Percentiles rank a stretch among this genome's conserved stretches.
Conservation (phyloP, 192 early-diverging fungal species). For the Hyaloraphidium curvatum region DNA sequence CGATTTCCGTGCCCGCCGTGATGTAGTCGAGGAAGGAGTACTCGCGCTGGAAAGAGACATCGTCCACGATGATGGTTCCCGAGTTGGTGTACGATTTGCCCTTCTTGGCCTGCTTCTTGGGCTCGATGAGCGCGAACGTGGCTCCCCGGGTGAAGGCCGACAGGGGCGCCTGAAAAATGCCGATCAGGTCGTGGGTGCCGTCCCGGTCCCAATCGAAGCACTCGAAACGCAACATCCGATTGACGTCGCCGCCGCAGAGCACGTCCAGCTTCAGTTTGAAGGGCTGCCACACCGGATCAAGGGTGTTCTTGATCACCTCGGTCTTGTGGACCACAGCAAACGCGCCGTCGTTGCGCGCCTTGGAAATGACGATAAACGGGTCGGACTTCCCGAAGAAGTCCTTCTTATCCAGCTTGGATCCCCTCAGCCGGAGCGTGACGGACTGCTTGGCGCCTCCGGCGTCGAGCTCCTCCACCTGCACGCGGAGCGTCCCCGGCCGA, state of each 20-base stretch:
- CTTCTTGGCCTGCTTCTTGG: conserved; percentile 4
- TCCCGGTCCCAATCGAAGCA: conserved; percentile 6
- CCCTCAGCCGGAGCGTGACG: background rate
- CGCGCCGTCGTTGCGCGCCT: background rate
- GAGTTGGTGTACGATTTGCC: conserved; percentile 6
- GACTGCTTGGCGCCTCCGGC: background rate
- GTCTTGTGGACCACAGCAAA: conserved; percentile 1
- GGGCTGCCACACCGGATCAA: conserved; percentile 2
- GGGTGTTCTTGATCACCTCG: conserved; percentile 5
- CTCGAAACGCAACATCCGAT: background rate
- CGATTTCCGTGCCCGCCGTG: conserved; percentile 22
- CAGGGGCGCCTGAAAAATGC: background rate
- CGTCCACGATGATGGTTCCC: background rate
- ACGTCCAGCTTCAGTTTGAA: background rate
- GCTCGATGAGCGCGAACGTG: conserved; percentile 2
- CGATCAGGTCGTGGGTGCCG: conserved; percentile 4
- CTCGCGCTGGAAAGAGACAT: conserved; percentile 1
- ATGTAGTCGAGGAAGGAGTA: conserved; percentile 29
- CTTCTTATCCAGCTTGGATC: background rate
- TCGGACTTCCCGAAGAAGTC: conserved; percentile 1
- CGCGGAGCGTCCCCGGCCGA: background rate
- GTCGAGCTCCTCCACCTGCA: background rate
- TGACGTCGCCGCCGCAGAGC: background rate
- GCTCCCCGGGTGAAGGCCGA: background rate
- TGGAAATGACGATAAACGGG: background rate